Evolutionary conservation across 371 early-diverging fungal genomes (phyloP), one percentile per base, ranked within the genome.

Genomic region (Nematocida sp.): DNA sequence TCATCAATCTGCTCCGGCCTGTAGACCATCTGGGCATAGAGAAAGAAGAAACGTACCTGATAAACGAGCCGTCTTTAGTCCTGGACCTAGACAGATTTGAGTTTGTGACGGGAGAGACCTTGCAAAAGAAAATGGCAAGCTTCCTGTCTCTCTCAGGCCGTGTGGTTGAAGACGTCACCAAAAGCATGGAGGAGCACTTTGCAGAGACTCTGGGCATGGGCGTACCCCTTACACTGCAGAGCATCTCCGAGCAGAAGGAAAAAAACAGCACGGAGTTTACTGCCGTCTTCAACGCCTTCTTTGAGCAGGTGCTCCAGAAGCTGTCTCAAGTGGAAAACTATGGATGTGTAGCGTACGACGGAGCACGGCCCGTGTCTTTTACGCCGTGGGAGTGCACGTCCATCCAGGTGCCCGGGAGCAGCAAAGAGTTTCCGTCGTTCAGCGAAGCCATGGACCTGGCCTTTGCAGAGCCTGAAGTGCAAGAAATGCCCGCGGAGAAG

Each of bases 231-330:
- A 11, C 29, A 2, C 49, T 63, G 31, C 40, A 55, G 27, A 49
- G n/a, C n/a, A 13, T 76, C 15, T 23, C 34, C 2, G 46, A 52
- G 1, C 23, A 2, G 27, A 31, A 32, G 66, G 45, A 76, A 45
- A 52, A 54, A 13, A 36, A 70, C 2, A 25, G 36, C 0, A 17
- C 17, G 25, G 57, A 77, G 17, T 63, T 63, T 49, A 51, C 23
- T 36, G 51, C 66, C n/a, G 37, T 31, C 1, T 76, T 80, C 62
- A 54, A 76, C 34, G 31, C 62, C 23, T 79, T 50, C 58, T 70
- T 70, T 32, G 15, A 0, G 1, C n/a, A 52, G 8, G 31, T 76
- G 13, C 53, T 76, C 38, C 13, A 41, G 4, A 56, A 36, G 49
- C 56, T 76, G 19, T 50, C 51, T 13, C 23, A 19, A 11, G 76